A percentile compares a stretch with the other conserved stretches of the same genome.
These are phyloP conservation scores for Phyllosticta ampelicida DNA, from an alignment of 2,329 filamentous ascomycete genomes.

Conservation along the genomic window DNA sequence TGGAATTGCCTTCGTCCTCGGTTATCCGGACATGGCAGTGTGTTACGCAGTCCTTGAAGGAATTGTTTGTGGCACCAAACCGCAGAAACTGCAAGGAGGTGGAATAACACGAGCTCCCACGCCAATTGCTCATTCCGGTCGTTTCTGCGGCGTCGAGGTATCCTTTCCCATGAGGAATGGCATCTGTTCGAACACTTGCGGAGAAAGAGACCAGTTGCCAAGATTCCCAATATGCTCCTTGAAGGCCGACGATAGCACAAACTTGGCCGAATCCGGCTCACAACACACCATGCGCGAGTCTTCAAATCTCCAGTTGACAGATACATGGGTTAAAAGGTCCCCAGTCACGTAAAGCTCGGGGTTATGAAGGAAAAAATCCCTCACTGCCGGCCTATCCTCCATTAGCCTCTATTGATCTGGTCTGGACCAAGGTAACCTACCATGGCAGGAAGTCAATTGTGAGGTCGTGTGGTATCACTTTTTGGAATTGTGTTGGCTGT, in stretches of 20 bases:
- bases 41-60: not conserved
- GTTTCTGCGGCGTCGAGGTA: not conserved
- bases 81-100: not conserved
- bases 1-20: not conserved
- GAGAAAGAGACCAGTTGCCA: conserved; percentile 18
- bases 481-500: conserved; percentile 7
- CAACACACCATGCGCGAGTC: conserved; percentile 6
- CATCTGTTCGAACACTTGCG: conserved; percentile 17
- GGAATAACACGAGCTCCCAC: not conserved
- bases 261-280: conserved; percentile 1
- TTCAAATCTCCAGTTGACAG: conserved; percentile 7
- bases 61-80: not conserved
- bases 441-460: conserved; percentile 9
- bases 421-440: not conserved
- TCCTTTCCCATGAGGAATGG: conserved; percentile 8
- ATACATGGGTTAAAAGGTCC: not conserved
- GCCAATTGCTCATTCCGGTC: not conserved
- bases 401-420: not conserved
- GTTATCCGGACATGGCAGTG: not conserved
- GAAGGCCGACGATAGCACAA: conserved; percentile 11
- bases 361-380: conserved; percentile 9
- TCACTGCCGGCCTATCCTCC: conserved; percentile 6
- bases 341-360: conserved; percentile 7
- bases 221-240: conserved; percentile 21
- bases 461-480: conserved; percentile 10